Evolutionary conservation across 2,329 filamentous ascomycete species (phyloP).

Genomic region (Hypoxylon sp.): DNA sequence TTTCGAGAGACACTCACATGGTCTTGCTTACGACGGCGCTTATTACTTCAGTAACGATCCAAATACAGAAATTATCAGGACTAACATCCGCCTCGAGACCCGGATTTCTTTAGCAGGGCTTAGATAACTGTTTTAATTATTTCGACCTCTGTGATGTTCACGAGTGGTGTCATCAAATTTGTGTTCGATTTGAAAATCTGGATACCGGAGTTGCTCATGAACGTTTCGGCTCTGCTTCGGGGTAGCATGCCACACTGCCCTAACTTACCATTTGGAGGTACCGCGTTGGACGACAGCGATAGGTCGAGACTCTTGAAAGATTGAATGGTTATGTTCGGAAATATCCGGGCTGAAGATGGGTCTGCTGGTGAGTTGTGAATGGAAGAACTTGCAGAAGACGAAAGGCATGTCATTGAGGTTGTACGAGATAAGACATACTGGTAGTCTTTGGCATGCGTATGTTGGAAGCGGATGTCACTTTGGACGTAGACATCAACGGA

Average conservation of each 20-base stretch:
- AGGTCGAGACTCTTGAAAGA: slow-evolving; percentile 13
- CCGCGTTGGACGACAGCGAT: slow-evolving; percentile 17
- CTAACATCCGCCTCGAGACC: slow-evolving; percentile 5
- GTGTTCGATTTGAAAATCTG: slow-evolving; percentile 6
- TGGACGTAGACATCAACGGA: neutral
- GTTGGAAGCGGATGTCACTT: neutral
- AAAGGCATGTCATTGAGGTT: slow-evolving; percentile 3
- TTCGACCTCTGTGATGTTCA: slow-evolving; percentile 18
- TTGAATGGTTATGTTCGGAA: slow-evolving; percentile 10
- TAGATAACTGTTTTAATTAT: slow-evolving; percentile 14
- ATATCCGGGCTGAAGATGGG: slow-evolving; percentile 13
- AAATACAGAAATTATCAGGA: neutral
- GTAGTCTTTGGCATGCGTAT: neutral
- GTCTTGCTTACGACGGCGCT: neutral
- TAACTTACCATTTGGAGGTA: slow-evolving; percentile 10
- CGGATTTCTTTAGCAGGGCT: slow-evolving; percentile 6
- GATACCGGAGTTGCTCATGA: slow-evolving; percentile 30
- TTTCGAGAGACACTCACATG: slow-evolving; percentile 4
- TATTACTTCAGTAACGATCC: slow-evolving; percentile 3
- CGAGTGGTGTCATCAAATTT: slow-evolving; percentile 13
- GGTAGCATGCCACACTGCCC: slow-evolving; percentile 8
- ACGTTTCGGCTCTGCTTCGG: slow-evolving; percentile 19
- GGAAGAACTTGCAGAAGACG: slow-evolving; percentile 10
- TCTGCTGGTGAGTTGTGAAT: slow-evolving; percentile 20
- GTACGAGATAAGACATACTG: neutral